Evolutionary conservation across 2,329 filamentous ascomycete genomes (phyloP).

Genomic region (Fusarium vanettenii): DNA sequence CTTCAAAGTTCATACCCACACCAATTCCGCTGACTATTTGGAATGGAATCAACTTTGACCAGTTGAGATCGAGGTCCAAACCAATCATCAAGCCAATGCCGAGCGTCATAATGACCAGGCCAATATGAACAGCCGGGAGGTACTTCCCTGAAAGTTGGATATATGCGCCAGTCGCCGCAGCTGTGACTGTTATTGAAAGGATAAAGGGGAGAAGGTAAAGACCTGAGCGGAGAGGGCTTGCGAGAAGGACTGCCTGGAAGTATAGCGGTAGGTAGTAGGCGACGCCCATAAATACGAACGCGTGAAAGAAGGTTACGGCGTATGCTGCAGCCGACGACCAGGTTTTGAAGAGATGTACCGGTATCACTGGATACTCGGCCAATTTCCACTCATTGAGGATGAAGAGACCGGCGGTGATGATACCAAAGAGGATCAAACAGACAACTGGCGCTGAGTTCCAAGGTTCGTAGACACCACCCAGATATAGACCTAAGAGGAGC

Average conservation of each 20-base stretch:
- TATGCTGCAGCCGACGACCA: slow-evolving; percentile 68
- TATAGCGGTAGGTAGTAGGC: slow-evolving; percentile 81
- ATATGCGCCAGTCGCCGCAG: slow-evolving; percentile 54
- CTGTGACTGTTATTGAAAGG: slow-evolving; percentile 57
- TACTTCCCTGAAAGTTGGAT: slow-evolving; percentile 70
- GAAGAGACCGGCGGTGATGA: slow-evolving; percentile 61
- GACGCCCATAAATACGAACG: slow-evolving; percentile 70
- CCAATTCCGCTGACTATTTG: slow-evolving; percentile 71
- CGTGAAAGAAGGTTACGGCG: slow-evolving; percentile 57
- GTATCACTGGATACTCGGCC: slow-evolving; percentile 76
- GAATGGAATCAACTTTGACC: slow-evolving; percentile 62
- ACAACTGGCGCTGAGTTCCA: slow-evolving; percentile 73
- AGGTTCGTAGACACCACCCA: slow-evolving; percentile 71
- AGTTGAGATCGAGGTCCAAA: slow-evolving; percentile 62
- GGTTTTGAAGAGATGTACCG: slow-evolving; percentile 68
- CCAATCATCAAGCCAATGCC: slow-evolving; percentile 69
- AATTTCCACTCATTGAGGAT: slow-evolving; percentile 72
- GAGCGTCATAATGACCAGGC: slow-evolving; percentile 66
- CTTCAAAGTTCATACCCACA: slow-evolving; percentile 72
- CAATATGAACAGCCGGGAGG: slow-evolving; percentile 64
- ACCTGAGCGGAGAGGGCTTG: slow-evolving; percentile 69
- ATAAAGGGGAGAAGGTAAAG: slow-evolving; percentile 73
- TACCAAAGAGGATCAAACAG: slow-evolving; percentile 71
- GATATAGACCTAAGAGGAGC: slow-evolving; percentile 76
- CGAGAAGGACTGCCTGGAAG: slow-evolving; percentile 75